Evolutionary conservation across 2,329 filamentous ascomycete genomes (phyloP).

Genomic region (Ceratocystis alfenasii): DNA sequence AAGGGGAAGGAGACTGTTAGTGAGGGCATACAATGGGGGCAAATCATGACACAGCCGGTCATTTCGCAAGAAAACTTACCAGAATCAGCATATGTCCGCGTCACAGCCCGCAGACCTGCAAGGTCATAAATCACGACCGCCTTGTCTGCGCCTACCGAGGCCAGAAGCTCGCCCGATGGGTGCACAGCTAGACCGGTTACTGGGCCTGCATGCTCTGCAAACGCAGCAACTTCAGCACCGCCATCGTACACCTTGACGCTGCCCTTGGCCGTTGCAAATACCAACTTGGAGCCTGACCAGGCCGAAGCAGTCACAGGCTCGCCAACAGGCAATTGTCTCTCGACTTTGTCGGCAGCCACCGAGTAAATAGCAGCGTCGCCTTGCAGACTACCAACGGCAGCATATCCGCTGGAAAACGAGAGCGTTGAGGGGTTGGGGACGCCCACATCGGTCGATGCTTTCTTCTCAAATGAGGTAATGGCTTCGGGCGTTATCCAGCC

Average conservation of each 20-base stretch:
- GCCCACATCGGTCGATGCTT: slow-evolving; percentile 36
- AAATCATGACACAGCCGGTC: not conserved
- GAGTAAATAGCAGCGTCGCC: slow-evolving; percentile 68
- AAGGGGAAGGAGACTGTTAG: not conserved
- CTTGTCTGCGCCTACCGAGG: slow-evolving; percentile 83
- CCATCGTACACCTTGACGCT: slow-evolving; percentile 68
- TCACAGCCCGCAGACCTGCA: slow-evolving; percentile 51
- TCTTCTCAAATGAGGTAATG: slow-evolving; percentile 42
- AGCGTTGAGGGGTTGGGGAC: slow-evolving; percentile 41
- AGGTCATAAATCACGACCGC: slow-evolving; percentile 86
- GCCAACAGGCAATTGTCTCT: slow-evolving; percentile 54
- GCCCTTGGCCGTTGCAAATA: slow-evolving; percentile 64
- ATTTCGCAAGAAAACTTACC: slow-evolving; percentile 42
- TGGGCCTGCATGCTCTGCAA: slow-evolving; percentile 72
- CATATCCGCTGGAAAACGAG: slow-evolving; percentile 47
- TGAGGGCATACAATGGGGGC: not conserved
- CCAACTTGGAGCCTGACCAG: slow-evolving; percentile 56
- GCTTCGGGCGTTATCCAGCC: slow-evolving; percentile 71
- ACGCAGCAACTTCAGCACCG: slow-evolving; percentile 54
- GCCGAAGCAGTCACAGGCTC: slow-evolving; percentile 54
- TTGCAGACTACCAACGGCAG: slow-evolving; percentile 61
- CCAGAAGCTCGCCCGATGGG: slow-evolving; percentile 69
- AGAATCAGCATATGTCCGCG: slow-evolving; percentile 67
- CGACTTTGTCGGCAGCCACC: slow-evolving; percentile 52
- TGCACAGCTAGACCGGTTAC: slow-evolving; percentile 69